Evolutionary conservation across 768 basidiomycete genomes (phyloP).

Genomic region (Austroboletus eburneus): DNA sequence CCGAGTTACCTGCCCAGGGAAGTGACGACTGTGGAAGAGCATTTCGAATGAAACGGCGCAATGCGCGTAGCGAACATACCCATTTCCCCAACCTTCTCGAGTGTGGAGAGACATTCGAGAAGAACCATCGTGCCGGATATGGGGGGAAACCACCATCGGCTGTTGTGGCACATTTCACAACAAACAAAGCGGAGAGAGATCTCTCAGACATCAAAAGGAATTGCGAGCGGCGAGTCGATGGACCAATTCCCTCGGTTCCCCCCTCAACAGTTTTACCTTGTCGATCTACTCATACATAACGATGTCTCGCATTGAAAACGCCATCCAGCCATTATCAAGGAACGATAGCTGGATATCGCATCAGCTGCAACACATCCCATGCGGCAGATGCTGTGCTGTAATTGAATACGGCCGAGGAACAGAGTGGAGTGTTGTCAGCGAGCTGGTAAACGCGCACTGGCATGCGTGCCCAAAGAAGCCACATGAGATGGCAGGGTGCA

Average conservation of each 20-base stretch:
- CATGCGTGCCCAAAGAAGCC: slow-evolving; percentile 22
- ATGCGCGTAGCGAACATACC: slow-evolving; percentile 21
- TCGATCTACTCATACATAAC: slow-evolving; percentile 2
- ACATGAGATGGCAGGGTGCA: slow-evolving; percentile 9
- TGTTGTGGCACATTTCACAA: slow-evolving; percentile 27
- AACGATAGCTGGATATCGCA: slow-evolving; percentile 12
- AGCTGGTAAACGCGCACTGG: slow-evolving; percentile 28
- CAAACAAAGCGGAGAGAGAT: slow-evolving; percentile 26
- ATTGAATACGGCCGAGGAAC: slow-evolving; percentile 27
- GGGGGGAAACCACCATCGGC: slow-evolving; percentile 20
- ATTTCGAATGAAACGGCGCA: slow-evolving; percentile 23
- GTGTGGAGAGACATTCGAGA: slow-evolving; percentile 17
- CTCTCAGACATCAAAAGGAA: slow-evolving; percentile 22
- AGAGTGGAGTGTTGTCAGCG: slow-evolving; percentile 24
- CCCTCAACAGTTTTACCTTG: slow-evolving; percentile 10
- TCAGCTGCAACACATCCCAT: slow-evolving; percentile 17
- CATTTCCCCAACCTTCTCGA: slow-evolving; percentile 15
- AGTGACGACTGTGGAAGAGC: slow-evolving; percentile 9
- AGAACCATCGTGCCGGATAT: slow-evolving; percentile 16
- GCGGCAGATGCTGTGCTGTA: slow-evolving; percentile 22
- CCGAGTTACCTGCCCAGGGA: slow-evolving; percentile 8
- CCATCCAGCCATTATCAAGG: slow-evolving; percentile 3
- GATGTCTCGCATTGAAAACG: slow-evolving; percentile 19
- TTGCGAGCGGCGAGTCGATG: slow-evolving; percentile 2
- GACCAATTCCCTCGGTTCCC: slow-evolving; percentile 5